Base-by-base conservation (phyloP, 139 green algal species). In the Chlorokybus atmophyticus region DNA sequence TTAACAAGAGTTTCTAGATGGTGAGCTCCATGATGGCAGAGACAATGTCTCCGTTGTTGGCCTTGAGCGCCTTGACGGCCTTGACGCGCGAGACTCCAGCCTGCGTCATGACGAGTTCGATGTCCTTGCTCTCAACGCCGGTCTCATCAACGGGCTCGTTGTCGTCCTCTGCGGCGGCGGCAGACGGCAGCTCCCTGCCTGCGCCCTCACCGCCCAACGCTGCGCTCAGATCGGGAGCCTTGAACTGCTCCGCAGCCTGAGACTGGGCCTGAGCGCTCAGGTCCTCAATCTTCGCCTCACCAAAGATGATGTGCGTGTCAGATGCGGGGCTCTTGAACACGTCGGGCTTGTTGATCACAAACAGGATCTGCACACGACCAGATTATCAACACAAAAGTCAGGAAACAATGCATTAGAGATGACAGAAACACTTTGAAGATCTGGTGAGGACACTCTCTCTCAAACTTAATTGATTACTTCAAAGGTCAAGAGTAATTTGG, bases 241-340 rank as follows among this genome's bases (percentile, higher is more conserved):
- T 71, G 67, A 95, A 94, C 74, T 93, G 86, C 73, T 94, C 79
- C n/a, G 87, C 84, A 4, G 82, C 83, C 19, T 60, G 53, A 2
- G 73, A 67, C 52, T 87, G 77, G 17, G 79, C 81, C 67, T 94
- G 81, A 1, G 88, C 83, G 40, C 66, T 81, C 7, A 97, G 74
- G 72, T 98, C 91, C 83, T 98, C 91, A 17, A 98, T 95, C 86
- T 98, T 96, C 49, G 88, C 88, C 80, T 98, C 91, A 40, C 91
- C 91, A 62, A 98, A 98, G 74, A 98, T 95, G 77, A 98, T 85
- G 78, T 96, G 92, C 6, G 91, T 98, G 75, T 98, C 91, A 2
- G 76, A 88, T 47, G 73, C 78, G 10, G 91, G 89, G 73, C 68
- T 84, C 77, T 95, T 94, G 87, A 94, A 98, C 21, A 98, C 91